Conservation (phyloP, 1,139 yeast species). For the Sugiyamaella xylanicola region DNA sequence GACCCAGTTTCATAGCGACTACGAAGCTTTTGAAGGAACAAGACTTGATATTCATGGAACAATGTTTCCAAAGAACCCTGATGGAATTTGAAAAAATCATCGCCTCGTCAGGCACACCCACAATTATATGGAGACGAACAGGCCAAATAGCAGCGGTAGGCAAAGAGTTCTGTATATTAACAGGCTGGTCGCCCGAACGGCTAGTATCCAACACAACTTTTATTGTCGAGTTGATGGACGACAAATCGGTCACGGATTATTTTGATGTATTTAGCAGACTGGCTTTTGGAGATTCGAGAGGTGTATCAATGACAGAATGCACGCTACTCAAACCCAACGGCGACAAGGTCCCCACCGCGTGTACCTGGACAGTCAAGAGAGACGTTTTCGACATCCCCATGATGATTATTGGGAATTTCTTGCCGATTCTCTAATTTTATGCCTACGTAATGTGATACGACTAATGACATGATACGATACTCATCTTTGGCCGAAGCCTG, state of each 20-base stretch:
- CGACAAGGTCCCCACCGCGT: slow-evolving; percentile 60
- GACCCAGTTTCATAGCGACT: slow-evolving; percentile 92
- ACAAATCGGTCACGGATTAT: slow-evolving; percentile 80
- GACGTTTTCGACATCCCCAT: slow-evolving; percentile 92
- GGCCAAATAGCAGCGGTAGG: slow-evolving; percentile 94
- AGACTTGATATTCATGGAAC: slow-evolving; percentile 91
- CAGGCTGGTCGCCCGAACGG: slow-evolving; percentile 83
- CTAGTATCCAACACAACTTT: slow-evolving; percentile 58
- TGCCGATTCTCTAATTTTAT: slow-evolving; percentile 28
- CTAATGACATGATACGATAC: slow-evolving; percentile 1
- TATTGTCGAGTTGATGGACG: slow-evolving; percentile 88
- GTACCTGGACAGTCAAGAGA: slow-evolving; percentile 88
- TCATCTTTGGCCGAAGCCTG: no score
- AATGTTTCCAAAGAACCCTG: slow-evolving; percentile 87
- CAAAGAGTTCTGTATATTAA: slow-evolving; percentile 81
- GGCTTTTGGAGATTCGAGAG: slow-evolving; percentile 91
- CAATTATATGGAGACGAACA: slow-evolving; percentile 91
- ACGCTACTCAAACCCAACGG: slow-evolving; percentile 64
- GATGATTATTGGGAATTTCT: slow-evolving; percentile 84
- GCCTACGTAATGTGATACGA: slow-evolving; percentile 11
- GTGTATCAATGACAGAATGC: slow-evolving; percentile 82
- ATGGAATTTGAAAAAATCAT: slow-evolving; percentile 84
- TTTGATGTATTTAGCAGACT: slow-evolving; percentile 81
- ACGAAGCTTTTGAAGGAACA: slow-evolving; percentile 86
- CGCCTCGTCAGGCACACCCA: slow-evolving; percentile 85